Evolutionary conservation across 305 asterid species (phyloP).

Genomic region (Fraxinus paxiana): DNA sequence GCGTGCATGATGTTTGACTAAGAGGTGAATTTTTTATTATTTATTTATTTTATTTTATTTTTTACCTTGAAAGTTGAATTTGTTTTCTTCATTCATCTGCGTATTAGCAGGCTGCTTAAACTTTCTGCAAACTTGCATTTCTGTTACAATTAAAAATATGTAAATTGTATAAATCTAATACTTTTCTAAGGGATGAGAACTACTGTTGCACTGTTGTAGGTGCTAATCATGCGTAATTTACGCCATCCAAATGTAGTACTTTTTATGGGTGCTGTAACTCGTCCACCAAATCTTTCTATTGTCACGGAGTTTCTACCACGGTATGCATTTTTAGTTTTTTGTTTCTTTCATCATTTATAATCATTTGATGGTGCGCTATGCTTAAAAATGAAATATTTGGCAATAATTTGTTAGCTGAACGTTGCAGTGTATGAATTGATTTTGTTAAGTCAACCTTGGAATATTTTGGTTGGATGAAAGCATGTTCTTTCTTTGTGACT

Average conservation of each 20-base stretch:
- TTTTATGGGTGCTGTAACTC: slow-evolving; percentile 99
- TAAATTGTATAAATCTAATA: background rate
- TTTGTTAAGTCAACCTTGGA: slow-evolving; percentile 10
- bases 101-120: slow-evolving; percentile 1
- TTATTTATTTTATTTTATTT: background rate
- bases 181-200: slow-evolving; percentile 18
- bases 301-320: slow-evolving; percentile 89
- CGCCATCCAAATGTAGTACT: slow-evolving; percentile 98
- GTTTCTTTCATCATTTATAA: slow-evolving; percentile 9
- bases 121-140: background rate
- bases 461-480: slow-evolving; percentile 3
- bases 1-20: slow-evolving; percentile 8
- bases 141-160: slow-evolving; percentile 8
- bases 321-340: slow-evolving; percentile 40
- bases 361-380: background rate
- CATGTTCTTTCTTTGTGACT: background rate
- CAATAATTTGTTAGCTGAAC: background rate
- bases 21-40: slow-evolving; percentile 9
- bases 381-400: background rate
- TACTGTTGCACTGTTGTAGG: slow-evolving; percentile 48
- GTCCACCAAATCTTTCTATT: slow-evolving; percentile 96
- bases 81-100: slow-evolving; percentile 1
- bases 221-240: slow-evolving; percentile 91
- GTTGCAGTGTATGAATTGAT: background rate
- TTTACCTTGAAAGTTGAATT: background rate